Conservation (phyloP, 2,329 filamentous ascomycete genomes). For the Hymenoscyphus infarciens region DNA sequence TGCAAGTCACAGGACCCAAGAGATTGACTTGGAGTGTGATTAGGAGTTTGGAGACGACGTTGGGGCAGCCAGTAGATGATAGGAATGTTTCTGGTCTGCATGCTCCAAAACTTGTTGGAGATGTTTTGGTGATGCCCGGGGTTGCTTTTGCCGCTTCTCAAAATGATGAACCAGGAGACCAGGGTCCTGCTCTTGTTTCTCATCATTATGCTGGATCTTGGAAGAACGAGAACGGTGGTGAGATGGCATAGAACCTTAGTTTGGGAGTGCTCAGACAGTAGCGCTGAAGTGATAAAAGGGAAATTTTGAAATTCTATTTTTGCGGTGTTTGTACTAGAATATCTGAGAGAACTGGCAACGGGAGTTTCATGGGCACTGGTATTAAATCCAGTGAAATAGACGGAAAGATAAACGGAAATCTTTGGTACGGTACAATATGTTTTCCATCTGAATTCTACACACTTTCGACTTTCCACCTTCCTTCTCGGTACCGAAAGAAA, state of each 20-base stretch:
- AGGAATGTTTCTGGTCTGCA: conserved; percentile 25
- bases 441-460: too few relatives aligned
- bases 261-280: neutral
- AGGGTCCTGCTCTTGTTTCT: conserved; percentile 17
- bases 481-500: neutral
- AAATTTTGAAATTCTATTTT: neutral
- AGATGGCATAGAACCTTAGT: conserved; percentile 1
- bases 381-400: neutral
- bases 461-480: neutral
- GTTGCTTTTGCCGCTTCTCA: conserved; percentile 19
- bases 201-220: conserved; percentile 25
- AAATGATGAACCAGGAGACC: conserved; percentile 13
- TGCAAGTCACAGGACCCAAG: conserved; percentile 33
- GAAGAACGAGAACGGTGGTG: conserved; percentile 23
- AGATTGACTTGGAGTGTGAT: conserved; percentile 30
- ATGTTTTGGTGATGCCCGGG: conserved; percentile 28
- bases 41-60: conserved; percentile 26
- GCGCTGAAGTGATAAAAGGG: neutral
- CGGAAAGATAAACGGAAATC: too few relatives aligned
- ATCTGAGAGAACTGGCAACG: neutral
- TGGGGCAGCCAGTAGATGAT: conserved; percentile 21
- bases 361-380: neutral
- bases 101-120: conserved; percentile 32
- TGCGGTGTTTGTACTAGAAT: neutral
- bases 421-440: too few relatives aligned